Conservation (phyloP, 768 basidiomycete species). For the Podaxis rugospora region DNA sequence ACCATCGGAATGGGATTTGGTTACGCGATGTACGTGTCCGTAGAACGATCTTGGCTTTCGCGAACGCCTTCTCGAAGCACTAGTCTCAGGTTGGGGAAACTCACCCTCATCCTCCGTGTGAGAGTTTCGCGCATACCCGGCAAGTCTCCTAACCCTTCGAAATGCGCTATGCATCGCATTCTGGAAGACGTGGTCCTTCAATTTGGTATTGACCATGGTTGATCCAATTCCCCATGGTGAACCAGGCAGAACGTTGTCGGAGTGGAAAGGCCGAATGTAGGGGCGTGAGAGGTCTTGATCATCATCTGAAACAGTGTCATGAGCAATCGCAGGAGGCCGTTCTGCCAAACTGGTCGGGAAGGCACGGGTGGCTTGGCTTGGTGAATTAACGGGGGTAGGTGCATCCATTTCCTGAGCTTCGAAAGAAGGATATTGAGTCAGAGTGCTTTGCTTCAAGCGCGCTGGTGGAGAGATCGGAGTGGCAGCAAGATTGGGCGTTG, state of each 20-base stretch:
- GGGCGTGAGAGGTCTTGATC: slow-evolving; percentile 28
- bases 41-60: slow-evolving; percentile 35
- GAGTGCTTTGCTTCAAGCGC: slow-evolving; percentile 32
- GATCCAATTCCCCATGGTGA: slow-evolving; percentile 79
- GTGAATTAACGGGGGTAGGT: slow-evolving; percentile 48
- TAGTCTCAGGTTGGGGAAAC: slow-evolving; percentile 26
- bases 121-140: slow-evolving; percentile 30
- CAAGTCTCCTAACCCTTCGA: slow-evolving; percentile 61
- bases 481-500: slow-evolving; percentile 62
- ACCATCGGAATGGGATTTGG: slow-evolving; percentile 34
- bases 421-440: slow-evolving; percentile 34
- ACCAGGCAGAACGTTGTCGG: slow-evolving; percentile 35
- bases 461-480: slow-evolving; percentile 18
- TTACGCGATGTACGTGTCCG: slow-evolving; percentile 34
- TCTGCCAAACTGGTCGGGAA: slow-evolving; percentile 27
- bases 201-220: slow-evolving; percentile 87
- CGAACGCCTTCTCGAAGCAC: slow-evolving; percentile 15
- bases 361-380: slow-evolving; percentile 27
- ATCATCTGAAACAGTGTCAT: slow-evolving; percentile 24
- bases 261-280: slow-evolving; percentile 34
- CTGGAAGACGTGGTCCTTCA: slow-evolving; percentile 95
- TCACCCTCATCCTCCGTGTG: slow-evolving; percentile 55
- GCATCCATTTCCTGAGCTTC: slow-evolving; percentile 35
- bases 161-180: slow-evolving; percentile 51
- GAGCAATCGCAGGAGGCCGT: slow-evolving; percentile 13